Base-by-base conservation (phyloP, 805 yeast genomes). In the Nematodospora valgi region DNA sequence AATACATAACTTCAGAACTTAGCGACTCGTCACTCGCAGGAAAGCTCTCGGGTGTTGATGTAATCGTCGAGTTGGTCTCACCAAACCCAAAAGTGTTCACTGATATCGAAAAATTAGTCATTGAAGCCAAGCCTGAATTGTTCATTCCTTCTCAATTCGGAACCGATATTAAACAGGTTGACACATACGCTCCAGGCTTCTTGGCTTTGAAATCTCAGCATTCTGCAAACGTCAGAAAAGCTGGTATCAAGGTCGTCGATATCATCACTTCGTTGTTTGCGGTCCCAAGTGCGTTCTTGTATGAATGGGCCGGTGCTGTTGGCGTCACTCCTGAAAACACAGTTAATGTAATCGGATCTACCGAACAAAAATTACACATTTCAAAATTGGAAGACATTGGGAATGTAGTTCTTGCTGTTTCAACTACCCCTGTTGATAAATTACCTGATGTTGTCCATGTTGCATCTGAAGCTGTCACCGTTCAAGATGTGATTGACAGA, bases 141-240 rank as follows among this genome's bases (percentile, higher is more conserved):
- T 78, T 66, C 57, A 69, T 78, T 43, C 82, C 83, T 21, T 71
- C 81, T 2, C 83, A 78, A 46, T 80, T 73, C 46, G 87, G 86
- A 26, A 46, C 62, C 15, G 77, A 76, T 35, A 32, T 67, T 12
- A 49, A 43, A 2, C 57, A 49, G 6, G 51, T 52, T 10, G 17
- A 26, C 5, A 16, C 26, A 13, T 40, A 37, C 11, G 28, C 34
- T n/a, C 44, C 44, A n/a, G 44, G 43, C 2, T 35, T 39, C 12
- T 30, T 33, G 16, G 30, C 33, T 4, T 20, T 35, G 16, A 37
- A 37, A 18, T 16, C 32, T 18, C 14, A 37, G 3, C 40, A 37
- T 34, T 27, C 32, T 11, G 34, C 14, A 17, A 20, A 29, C 23
- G 32, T 27, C 17, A 29, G 36, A 23, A 22, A 19, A 17, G 17